A percentile compares a stretch with the other conserved stretches of the same genome.
These are phyloP conservation scores for Datisca glomerata DNA, from an alignment of 306 rosid genomes.

Conservation along the genomic window DNA sequence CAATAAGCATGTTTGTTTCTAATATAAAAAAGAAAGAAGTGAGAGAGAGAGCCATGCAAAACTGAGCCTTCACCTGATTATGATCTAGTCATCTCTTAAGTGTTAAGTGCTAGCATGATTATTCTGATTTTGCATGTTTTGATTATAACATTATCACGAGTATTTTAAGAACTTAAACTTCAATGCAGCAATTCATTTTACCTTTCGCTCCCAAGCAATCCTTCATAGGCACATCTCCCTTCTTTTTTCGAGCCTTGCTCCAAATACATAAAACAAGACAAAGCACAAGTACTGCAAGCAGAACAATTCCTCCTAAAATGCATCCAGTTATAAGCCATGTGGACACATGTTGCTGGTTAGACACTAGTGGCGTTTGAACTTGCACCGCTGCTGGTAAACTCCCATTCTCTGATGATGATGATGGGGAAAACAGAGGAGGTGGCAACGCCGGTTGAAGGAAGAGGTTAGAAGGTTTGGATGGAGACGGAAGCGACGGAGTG, in stretches of 20 bases:
- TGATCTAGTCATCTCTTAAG: too few species aligned
- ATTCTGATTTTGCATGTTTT: too few species aligned
- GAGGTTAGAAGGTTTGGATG: background rate
- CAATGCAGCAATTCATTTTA: too few species aligned
- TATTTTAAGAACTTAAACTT: too few species aligned
- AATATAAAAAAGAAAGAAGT: too few species aligned
- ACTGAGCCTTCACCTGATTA: too few species aligned
- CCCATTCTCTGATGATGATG: slow-evolving; percentile 7
- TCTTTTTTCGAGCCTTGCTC: slow-evolving; percentile 13
- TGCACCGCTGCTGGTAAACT: slow-evolving; percentile 22
- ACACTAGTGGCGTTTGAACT: slow-evolving; percentile 16
- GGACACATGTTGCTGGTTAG: slow-evolving; percentile 6
- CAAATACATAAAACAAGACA: slow-evolving; percentile 12
- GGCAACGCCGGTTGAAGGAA: slow-evolving; percentile 2
- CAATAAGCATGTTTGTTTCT: too few species aligned
- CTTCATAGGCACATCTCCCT: slow-evolving; percentile 3
- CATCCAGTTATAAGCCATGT: slow-evolving; percentile 20
- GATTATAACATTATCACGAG: too few species aligned
- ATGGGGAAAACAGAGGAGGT: slow-evolving; percentile 4
- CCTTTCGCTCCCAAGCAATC: too few species aligned
- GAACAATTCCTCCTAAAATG: slow-evolving; percentile 14
- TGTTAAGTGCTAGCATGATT: too few species aligned
- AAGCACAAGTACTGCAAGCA: slow-evolving; percentile 6
- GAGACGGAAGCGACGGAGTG: background rate
- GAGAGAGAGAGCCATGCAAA: too few species aligned